Conservation (phyloP, 192 early-diverging fungal species). For the Rhizoclosmatium sp. region DNA sequence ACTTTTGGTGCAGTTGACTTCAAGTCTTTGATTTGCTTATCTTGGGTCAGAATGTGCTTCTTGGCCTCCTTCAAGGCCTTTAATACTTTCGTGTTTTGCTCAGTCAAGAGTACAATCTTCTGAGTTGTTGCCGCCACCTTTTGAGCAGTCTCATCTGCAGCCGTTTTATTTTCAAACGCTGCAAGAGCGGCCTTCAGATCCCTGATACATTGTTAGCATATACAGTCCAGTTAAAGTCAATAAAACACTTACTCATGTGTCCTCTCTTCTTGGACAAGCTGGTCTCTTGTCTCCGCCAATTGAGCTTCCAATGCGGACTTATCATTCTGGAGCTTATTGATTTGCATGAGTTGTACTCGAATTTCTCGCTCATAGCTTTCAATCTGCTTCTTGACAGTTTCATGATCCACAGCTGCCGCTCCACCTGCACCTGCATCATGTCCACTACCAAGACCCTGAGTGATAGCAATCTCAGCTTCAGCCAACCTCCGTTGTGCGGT, state of each 20-base stretch:
- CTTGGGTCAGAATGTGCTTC: slow-evolving; percentile 56
- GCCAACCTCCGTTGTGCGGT: slow-evolving; percentile 35
- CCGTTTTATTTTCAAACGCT: slow-evolving; percentile 53
- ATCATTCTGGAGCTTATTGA: slow-evolving; percentile 65
- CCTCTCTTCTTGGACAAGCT: slow-evolving; percentile 60
- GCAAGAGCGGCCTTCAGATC: slow-evolving; percentile 48
- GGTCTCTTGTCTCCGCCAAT: slow-evolving; percentile 62
- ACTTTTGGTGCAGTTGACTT: slow-evolving; percentile 35
- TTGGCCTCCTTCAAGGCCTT: slow-evolving; percentile 57
- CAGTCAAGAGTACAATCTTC: slow-evolving; percentile 48
- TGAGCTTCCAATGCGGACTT: slow-evolving; percentile 62
- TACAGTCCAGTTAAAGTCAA: background rate
- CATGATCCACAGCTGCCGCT: slow-evolving; percentile 19
- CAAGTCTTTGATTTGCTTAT: slow-evolving; percentile 55
- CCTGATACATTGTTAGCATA: slow-evolving; percentile 5
- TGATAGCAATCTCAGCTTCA: slow-evolving; percentile 37
- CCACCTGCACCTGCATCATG: slow-evolving; percentile 1
- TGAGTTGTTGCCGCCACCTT: slow-evolving; percentile 54
- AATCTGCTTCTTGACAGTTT: slow-evolving; percentile 44
- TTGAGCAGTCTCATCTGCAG: slow-evolving; percentile 55
- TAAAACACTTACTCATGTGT: slow-evolving; percentile 32
- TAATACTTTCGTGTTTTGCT: slow-evolving; percentile 56
- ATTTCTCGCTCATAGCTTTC: slow-evolving; percentile 33
- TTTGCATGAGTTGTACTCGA: slow-evolving; percentile 36
- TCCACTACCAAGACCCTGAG: slow-evolving; percentile 20